Evolutionary conservation across 768 basidiomycete species (phyloP), one percentile per base, ranked within the genome.

Genomic region (Leccinum rimulosum): DNA sequence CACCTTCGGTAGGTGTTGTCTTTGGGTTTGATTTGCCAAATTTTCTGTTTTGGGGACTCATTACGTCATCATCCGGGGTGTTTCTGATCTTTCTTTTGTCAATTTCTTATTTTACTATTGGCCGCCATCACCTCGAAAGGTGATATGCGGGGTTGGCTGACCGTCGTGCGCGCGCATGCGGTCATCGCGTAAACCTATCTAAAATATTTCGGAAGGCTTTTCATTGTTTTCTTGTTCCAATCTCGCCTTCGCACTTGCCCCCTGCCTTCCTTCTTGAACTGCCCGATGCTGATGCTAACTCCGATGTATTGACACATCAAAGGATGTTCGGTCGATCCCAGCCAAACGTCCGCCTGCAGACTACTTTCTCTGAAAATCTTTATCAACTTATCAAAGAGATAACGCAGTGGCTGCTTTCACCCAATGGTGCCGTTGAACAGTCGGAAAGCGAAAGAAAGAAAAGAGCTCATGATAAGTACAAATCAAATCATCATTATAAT

Each of bases 341-440:
- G 84, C 88, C 31, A 92, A 91, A 77, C 82, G 91, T 4, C 91
- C 92, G 22, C 90, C 91, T 19, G 88, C 92, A 45, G 91, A 93
- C 73, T 94, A 94, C 68, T 94, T 94, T 74, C 75, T 94, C 52
- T 93, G 73, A 72, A 45, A 30, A 55, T 50, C 55, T 27, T 43
- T 40, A 63, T 55, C 11, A 48, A 45, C 61, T 25, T 25, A 59
- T 69, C 60, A 53, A 48, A 66, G 47, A 35, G 59, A 54, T 22
- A 49, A 27, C 25, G 25, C 14, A 45, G 43, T 19, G 43, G 40
- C 38, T 25, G 50, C n/a, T 25, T 10, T 19, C 43, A 22, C 48
- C 9, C 56, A 61, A 31, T 31, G 31, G 11, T 67, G 68, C 61
- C 57, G 67, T n/a, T 69, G 61, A 64, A 58, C 49, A 17, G 8